Percentiles rank a stretch among this genome's conserved stretches.
Evolutionary conservation across 805 yeast genomes (phyloP).

Genomic region (Henningerozyma blattae): DNA sequence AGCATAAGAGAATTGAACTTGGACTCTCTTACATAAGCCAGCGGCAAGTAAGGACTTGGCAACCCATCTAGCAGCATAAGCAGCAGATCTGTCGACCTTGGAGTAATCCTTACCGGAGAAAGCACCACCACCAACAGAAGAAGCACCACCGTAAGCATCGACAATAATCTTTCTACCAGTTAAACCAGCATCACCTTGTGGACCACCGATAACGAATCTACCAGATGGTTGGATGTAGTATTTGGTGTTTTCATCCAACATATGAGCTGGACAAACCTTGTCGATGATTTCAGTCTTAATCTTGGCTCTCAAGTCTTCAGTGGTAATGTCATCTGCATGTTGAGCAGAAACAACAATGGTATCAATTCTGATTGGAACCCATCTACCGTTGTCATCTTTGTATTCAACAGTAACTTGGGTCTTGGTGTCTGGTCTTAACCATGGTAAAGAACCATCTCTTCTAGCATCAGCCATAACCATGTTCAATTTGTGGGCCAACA

Average conservation of each 20-base stretch:
- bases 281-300: slow-evolving; percentile 71
- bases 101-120: slow-evolving; percentile 99
- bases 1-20: slow-evolving; percentile 98
- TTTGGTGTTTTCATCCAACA: slow-evolving; percentile 87
- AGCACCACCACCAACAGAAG: slow-evolving; percentile 99
- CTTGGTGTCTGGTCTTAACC: slow-evolving; percentile 99
- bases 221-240: slow-evolving; percentile 99
- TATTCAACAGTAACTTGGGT: slow-evolving; percentile 98
- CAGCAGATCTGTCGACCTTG: slow-evolving; percentile 99
- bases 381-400: slow-evolving; percentile 88
- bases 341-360: slow-evolving; percentile 96
- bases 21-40: slow-evolving; percentile 90
- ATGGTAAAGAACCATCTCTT: slow-evolving; percentile 85
- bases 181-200: slow-evolving; percentile 99
- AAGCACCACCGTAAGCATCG: slow-evolving; percentile 99
- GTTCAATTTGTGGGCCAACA: slow-evolving; percentile 92
- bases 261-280: slow-evolving; percentile 82
- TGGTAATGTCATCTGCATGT: slow-evolving; percentile 91
- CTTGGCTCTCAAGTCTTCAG: slow-evolving; percentile 80
- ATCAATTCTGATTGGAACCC: slow-evolving; percentile 91
- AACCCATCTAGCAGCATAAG: slow-evolving; percentile 99
- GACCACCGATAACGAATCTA: slow-evolving; percentile 99
- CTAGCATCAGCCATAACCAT: slow-evolving; percentile 95
- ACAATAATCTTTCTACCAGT: slow-evolving; percentile 99
- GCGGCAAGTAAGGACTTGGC: slow-evolving; percentile 96